phyloP scores from a whole-genome alignment of 371 early-diverging fungal species.

The Funneliformis caledonium region DNA sequence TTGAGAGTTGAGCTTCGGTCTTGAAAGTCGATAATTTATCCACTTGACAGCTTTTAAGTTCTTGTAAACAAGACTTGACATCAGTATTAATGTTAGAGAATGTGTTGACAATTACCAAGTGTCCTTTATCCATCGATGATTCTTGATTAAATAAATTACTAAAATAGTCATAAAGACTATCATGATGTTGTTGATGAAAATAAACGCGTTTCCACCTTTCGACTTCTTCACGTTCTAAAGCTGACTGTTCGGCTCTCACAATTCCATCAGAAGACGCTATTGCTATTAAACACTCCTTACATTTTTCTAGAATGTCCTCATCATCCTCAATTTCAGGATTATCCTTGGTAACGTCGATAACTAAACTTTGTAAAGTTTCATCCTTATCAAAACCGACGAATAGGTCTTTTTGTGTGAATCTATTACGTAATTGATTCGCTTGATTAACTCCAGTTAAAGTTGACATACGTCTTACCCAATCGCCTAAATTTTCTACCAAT shows the following conservation, averaged over 20 bases:
- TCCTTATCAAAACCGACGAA: slow-evolving; percentile 35
- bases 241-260: slow-evolving; percentile 31
- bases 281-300: slow-evolving; percentile 34
- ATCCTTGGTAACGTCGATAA: slow-evolving; percentile 17
- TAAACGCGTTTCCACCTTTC: slow-evolving; percentile 13
- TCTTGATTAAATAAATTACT: background rate
- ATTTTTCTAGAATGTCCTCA: slow-evolving; percentile 3
- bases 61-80: slow-evolving; percentile 17
- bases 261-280: slow-evolving; percentile 41
- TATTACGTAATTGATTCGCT: background rate
- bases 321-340: background rate
- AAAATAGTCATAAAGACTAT: slow-evolving; percentile 28
- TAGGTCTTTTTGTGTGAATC: slow-evolving; percentile 26
- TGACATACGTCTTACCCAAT: slow-evolving; percentile 33
- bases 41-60: slow-evolving; percentile 13
- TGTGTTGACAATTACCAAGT: slow-evolving; percentile 37
- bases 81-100: slow-evolving; percentile 43
- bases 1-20: slow-evolving; percentile 38
- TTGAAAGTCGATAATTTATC: slow-evolving; percentile 41
- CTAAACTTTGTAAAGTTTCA: slow-evolving; percentile 41
- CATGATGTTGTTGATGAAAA: slow-evolving; percentile 14
- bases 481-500: background rate
- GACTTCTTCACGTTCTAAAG: slow-evolving; percentile 26
- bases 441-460: background rate
- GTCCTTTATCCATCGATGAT: background rate